Conservation (phyloP, 225 moss, liverwort and hornwort species). For the Pleurozium schreberi region DNA sequence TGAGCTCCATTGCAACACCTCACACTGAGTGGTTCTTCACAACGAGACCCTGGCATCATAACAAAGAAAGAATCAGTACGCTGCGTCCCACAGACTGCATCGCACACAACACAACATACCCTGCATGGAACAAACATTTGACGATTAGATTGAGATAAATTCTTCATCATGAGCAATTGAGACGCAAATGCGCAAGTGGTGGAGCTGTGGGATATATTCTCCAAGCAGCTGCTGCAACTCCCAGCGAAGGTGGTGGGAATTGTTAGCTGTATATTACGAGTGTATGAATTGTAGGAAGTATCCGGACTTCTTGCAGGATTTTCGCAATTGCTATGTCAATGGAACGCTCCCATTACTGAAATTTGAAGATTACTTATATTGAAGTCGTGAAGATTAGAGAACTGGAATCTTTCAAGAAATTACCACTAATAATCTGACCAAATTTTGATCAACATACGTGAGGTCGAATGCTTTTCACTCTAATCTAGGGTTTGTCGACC, state of each 20-base stretch:
- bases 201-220: background rate
- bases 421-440: background rate
- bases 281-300: background rate
- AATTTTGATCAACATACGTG: background rate
- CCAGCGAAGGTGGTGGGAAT: background rate
- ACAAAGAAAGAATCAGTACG: background rate
- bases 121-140: background rate
- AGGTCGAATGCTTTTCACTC: background rate
- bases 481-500: background rate
- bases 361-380: background rate
- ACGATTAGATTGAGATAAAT: background rate
- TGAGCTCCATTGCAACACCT: slow-evolving; percentile 12
- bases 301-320: background rate
- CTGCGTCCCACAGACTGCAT: background rate
- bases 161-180: background rate
- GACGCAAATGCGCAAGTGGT: background rate
- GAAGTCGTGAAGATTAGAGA: background rate
- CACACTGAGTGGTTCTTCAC: background rate
- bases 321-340: background rate
- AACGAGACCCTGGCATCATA: background rate
- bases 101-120: background rate
- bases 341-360: background rate
- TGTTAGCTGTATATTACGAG: background rate
- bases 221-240: background rate
- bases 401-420: background rate